Base-by-base conservation (phyloP, 495 filamentous ascomycete genomes). In the Aspergillus avenaceus region DNA sequence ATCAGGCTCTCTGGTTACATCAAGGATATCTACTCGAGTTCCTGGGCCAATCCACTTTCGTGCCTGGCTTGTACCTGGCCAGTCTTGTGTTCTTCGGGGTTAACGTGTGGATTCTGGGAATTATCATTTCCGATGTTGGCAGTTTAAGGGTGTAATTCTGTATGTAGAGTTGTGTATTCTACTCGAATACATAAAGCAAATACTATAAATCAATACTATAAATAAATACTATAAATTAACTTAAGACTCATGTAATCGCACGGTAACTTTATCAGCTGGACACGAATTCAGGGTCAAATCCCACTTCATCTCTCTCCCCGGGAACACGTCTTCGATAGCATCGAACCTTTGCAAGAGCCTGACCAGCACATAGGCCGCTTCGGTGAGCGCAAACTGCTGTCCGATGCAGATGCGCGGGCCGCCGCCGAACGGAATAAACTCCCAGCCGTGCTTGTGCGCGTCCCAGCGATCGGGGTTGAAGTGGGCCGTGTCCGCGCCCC, bases 1-100 rank as follows among this genome's bases (percentile, higher is more conserved):
- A 32, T 13, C 34, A 95, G 78, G 91, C 75, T 0, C 53, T 80
- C 45, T 98, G 93, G 93, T 76, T 98, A 12, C 87, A 91, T 52
- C 90, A 96, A 70, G 93, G 82, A 3, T 97, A 85, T 57, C 71
- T 82, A 48, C 80, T 98, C 1, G 93, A 98, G 62, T 96, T 97
- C 63, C 68, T 93, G 2, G 93, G 93, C 0, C 55, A 72, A n/a
- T 90, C 89, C 49, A 89, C 83, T 0, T 98, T 96, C 53, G 65
- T 93, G 2, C 90, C 92, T 0, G 89, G 90, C 0, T 66, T 98
- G 2, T 97, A 88, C 79, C 49, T 81, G 0, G 76, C 88, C 0
- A 83, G 85, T 2, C 59, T 96, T 19, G 70, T 72, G 2, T 97
- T 98, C 64, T 97, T 97, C 53, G 64, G 76, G 2, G 81, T 92